A percentile compares a stretch with the other conserved stretches of the same genome.
These are phyloP conservation scores for Schizothecium vesticola DNA, from an alignment of 495 filamentous ascomycete species.

Conservation along the genomic window DNA sequence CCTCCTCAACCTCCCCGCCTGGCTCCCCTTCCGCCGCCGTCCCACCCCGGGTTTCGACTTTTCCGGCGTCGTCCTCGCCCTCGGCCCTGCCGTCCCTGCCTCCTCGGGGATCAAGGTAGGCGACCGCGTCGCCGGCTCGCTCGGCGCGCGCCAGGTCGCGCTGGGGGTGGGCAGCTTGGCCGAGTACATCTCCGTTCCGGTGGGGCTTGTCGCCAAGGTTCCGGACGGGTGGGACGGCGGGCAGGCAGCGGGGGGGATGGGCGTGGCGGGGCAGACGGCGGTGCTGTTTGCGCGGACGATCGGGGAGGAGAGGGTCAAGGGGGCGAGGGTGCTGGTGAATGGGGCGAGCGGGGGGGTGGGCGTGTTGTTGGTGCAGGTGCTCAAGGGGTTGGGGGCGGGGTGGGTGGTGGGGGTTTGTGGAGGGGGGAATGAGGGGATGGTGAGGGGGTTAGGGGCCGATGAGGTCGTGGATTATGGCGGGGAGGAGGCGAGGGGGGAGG, in stretches of 20 bases:
- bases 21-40: conserved; percentile 24
- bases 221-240: conserved; percentile 13
- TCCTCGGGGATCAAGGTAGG: conserved; percentile 17
- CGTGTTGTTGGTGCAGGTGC: conserved; percentile 34
- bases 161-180: conserved; percentile 32
- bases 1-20: conserved; percentile 28
- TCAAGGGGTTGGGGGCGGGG: conserved; percentile 26
- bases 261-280: conserved; percentile 34
- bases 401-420: conserved; percentile 33
- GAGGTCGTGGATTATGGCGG: conserved; percentile 37
- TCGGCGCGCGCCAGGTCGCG: conserved; percentile 22
- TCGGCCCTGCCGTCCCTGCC: conserved; percentile 9
- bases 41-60: conserved; percentile 42
- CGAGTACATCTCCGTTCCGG: conserved; percentile 31
- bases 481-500: too few relatives aligned
- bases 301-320: conserved; percentile 8
- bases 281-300: conserved; percentile 15
- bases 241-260: conserved; percentile 31
- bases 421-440: conserved; percentile 25
- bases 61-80: conserved; percentile 29
- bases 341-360: conserved; percentile 45
- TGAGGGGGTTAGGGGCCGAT: conserved; percentile 32
- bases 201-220: conserved; percentile 16
- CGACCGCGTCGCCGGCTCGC: conserved; percentile 26
- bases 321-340: conserved; percentile 34